Conservation (phyloP, 2,329 filamentous ascomycete genomes). For the Venturia carpophila region DNA sequence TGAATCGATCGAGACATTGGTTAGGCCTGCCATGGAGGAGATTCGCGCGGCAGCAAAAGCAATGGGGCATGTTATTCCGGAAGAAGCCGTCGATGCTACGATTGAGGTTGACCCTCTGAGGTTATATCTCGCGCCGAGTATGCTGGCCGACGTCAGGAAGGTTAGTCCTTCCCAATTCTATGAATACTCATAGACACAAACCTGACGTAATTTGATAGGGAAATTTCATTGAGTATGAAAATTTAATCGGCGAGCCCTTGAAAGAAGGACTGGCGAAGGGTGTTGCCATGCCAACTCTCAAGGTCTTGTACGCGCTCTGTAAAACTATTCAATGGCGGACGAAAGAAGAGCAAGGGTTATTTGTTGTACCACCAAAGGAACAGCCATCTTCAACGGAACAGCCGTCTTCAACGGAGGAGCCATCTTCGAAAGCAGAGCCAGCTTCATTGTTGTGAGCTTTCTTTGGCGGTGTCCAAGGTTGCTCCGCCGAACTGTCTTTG, state of each 20-base stretch:
- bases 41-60: slow-evolving; percentile 42
- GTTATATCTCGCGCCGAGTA: slow-evolving; percentile 45
- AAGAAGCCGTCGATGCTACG: slow-evolving; percentile 38
- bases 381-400: background rate
- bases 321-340: slow-evolving; percentile 43
- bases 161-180: slow-evolving; percentile 21
- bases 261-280: slow-evolving; percentile 42
- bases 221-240: slow-evolving; percentile 50
- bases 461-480: background rate
- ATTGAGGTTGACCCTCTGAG: slow-evolving; percentile 45
- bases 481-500: too few species aligned
- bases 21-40: slow-evolving; percentile 48
- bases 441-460: background rate
- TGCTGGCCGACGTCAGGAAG: slow-evolving; percentile 47
- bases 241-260: slow-evolving; percentile 50
- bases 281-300: slow-evolving; percentile 44
- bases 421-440: background rate
- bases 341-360: slow-evolving; percentile 38
- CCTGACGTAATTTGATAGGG: slow-evolving; percentile 26
- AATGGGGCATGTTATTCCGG: slow-evolving; percentile 37
- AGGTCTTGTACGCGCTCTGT: slow-evolving; percentile 42
- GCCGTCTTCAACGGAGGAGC: too few species aligned
- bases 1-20: slow-evolving; percentile 40
- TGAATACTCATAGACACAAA: slow-evolving; percentile 19
- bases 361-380: background rate